Evolutionary conservation across 179 eudicot species (phyloP), one percentile per base, ranked within the genome.

Genomic region (Corrigiola litoralis): DNA sequence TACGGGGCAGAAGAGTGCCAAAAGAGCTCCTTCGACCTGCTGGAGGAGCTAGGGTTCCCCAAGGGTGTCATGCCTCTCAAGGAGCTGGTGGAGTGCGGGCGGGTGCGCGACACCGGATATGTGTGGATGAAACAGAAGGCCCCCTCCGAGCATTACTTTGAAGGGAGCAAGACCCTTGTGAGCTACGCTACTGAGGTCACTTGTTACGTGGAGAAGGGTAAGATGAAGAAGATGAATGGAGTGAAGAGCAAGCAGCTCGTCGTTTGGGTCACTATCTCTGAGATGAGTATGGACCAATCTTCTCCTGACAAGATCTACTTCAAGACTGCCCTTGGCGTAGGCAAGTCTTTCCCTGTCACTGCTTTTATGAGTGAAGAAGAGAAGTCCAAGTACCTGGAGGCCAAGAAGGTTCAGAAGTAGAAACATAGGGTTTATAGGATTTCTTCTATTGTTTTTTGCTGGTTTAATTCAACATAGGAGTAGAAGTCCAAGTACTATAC

Each of bases 81-180:
- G 72, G 89, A 89, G 51, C 78, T 90, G 0, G 86, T 65, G 17
- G 97, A 94, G 71, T 85, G 91, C 11, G 99, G 99, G 2, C 44
- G 87, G 16, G 96, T 90, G 0, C 76, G 75, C 4, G 85, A 80
- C 4, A 94, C 97, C 0, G 97, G 99, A 4, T 90, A 84, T 27
- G 91, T 94, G 24, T 90, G 97, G 97, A 87, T 94, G 97, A 94
- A 79, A 57, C 96, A 84, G 40, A 80, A 80, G 61, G 81, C 76
- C 0, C 84, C 94, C 0, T 85, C 79, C 5, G 88, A 90, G 79
- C 97, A 94, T 63, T 81, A 83, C 60, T 90, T 94, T 32, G 76
- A 61, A 16, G 81, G 49, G 46, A 77, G 77, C 1, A 83, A 90
- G 48, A 81, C 87, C 0, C 75, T 63, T 0, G 95, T 86, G 6